Evolutionary conservation across 805 yeast genomes (phyloP).

Genomic region (Yamadazyma philogaea): DNA sequence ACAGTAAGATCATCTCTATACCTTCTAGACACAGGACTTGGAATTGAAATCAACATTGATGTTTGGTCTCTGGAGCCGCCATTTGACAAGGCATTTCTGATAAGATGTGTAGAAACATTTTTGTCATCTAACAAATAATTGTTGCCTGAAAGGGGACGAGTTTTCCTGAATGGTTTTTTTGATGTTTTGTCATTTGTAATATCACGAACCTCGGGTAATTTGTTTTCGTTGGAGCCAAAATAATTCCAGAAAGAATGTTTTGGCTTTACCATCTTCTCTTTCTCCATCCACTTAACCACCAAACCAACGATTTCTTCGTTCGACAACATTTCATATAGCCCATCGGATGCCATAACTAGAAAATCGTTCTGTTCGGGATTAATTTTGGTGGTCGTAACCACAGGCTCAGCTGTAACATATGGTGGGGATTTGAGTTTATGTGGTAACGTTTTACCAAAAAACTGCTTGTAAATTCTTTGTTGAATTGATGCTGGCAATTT

Average conservation of each 20-base stretch:
- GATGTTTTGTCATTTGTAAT: constrained; percentile 56
- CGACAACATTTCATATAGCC: constrained; percentile 84
- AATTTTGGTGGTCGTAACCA: constrained; percentile 75
- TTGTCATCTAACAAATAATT: constrained; percentile 71
- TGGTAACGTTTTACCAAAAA: constrained; percentile 79
- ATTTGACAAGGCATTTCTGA: constrained; percentile 83
- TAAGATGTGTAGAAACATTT: constrained; percentile 88
- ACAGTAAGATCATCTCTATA: constrained; percentile 96
- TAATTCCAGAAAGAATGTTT: constrained; percentile 46
- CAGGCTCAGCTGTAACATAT: constrained; percentile 96
- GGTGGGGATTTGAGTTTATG: constrained; percentile 83
- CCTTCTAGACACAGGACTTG: constrained; percentile 84
- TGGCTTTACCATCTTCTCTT: constrained; percentile 58
- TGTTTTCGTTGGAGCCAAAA: constrained; percentile 41
- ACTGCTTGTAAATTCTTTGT: constrained; percentile 63
- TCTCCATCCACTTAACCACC: constrained; percentile 91
- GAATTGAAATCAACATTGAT: constrained; percentile 83
- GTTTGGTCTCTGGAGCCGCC: constrained; percentile 90
- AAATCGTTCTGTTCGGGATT: constrained; percentile 74
- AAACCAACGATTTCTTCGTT: constrained; percentile 91
- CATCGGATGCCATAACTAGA: constrained; percentile 90
- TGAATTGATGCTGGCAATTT: constrained; percentile 80
- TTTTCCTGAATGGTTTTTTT: constrained; percentile 73
- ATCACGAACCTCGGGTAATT: constrained; percentile 63
- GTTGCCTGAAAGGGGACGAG: constrained; percentile 24